These are phyloP conservation scores for Pseudocercospora fuligena DNA, from an alignment of 2,329 filamentous ascomycete species.

Conservation along the genomic window DNA sequence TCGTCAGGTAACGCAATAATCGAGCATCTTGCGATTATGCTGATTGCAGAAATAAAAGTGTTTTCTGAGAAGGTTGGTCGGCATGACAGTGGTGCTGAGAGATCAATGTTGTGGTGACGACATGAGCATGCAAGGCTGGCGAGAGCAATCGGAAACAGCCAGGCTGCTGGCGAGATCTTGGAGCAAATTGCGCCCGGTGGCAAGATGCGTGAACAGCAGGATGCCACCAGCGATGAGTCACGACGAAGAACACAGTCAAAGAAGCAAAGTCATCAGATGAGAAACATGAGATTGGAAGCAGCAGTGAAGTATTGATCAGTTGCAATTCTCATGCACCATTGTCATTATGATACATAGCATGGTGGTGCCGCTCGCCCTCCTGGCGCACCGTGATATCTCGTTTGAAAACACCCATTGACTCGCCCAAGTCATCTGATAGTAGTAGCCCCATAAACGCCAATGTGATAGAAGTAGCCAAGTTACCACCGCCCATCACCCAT, in stretches of 20 bases:
- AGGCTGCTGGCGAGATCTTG: background rate
- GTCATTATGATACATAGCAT: conserved; percentile 47
- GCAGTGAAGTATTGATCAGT: conserved; percentile 29
- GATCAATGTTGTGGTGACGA: background rate
- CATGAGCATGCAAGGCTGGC: background rate
- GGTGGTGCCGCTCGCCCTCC: conserved; percentile 25
- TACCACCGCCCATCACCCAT: conserved; percentile 41
- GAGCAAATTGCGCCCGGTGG: conserved; percentile 23
- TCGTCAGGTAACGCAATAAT: background rate
- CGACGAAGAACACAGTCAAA: background rate
- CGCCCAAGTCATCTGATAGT: conserved; percentile 28
- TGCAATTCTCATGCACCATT: conserved; percentile 39
- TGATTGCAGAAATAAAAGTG: too few species aligned
- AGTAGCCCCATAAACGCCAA: conserved; percentile 31
- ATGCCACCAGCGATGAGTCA: background rate
- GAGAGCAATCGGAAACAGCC: background rate
- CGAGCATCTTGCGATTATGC: background rate
- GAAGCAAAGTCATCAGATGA: background rate
- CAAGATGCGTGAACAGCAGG: background rate
- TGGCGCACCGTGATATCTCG: conserved; percentile 43
- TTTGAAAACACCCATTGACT: conserved; percentile 35
- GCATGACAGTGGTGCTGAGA: background rate
- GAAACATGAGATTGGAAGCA: background rate
- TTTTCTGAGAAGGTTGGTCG: background rate
- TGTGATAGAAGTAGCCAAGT: conserved; percentile 19